Percentiles rank a stretch among this genome's conserved stretches.
Evolutionary conservation across 345 rosid genomes (phyloP).

Genomic region (Populus simonii): DNA sequence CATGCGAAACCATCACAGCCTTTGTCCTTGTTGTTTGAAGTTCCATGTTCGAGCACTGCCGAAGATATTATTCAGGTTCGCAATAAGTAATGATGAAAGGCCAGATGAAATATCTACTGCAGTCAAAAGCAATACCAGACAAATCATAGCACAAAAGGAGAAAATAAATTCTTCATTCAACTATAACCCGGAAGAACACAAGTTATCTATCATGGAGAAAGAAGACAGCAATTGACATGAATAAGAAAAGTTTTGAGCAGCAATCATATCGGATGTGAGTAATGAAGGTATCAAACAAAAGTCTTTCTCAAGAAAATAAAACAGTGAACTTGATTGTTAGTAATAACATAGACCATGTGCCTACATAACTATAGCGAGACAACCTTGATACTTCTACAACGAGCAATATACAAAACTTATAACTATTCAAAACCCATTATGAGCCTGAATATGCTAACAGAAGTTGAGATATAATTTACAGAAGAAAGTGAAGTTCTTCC

Average conservation of each 20-base stretch:
- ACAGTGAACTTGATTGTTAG: background rate
- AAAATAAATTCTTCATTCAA: background rate
- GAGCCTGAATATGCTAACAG: background rate
- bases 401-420: background rate
- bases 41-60: constrained; percentile 28
- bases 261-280: background rate
- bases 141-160: background rate
- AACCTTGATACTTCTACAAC: background rate
- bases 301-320: background rate
- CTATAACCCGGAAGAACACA: background rate
- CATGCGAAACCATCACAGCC: constrained; percentile 25
- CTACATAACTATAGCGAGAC: background rate
- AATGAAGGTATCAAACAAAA: background rate
- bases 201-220: background rate
- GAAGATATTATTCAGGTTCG: constrained; percentile 18
- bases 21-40: constrained; percentile 29
- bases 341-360: background rate
- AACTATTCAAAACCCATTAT: background rate
- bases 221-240: background rate
- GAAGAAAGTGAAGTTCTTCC: background rate
- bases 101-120: background rate
- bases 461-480: background rate
- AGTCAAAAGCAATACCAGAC: background rate
- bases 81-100: background rate
- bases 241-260: background rate